Conservation (phyloP, 192 early-diverging fungal genomes). For the Kickxella alabastrina region DNA sequence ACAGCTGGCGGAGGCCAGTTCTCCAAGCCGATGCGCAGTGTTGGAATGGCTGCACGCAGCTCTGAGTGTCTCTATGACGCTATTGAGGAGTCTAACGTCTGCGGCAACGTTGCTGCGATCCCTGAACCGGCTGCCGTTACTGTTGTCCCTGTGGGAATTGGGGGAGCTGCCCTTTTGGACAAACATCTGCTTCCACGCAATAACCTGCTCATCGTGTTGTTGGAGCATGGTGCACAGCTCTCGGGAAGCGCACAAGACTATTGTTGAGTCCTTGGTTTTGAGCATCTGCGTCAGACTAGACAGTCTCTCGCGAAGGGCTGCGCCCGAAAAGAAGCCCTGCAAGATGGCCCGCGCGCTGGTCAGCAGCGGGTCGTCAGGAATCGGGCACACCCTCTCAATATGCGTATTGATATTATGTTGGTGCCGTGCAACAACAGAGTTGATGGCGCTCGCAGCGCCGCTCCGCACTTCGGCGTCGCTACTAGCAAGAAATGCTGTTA, state of each 20-base stretch:
- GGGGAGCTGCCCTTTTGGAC: not conserved
- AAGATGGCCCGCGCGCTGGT: conserved; percentile 14
- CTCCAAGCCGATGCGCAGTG: conserved; percentile 18
- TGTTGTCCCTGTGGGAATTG: not conserved
- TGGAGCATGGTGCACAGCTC: conserved; percentile 25
- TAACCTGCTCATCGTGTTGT: conserved; percentile 16
- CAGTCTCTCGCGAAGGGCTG: conserved; percentile 15
- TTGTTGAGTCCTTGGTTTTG: conserved; percentile 29
- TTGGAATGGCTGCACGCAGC: conserved; percentile 11
- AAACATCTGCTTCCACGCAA: conserved; percentile 34
- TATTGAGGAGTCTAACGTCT: conserved; percentile 17
- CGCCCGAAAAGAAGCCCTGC: conserved; percentile 3
- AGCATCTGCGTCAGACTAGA: conserved; percentile 21
- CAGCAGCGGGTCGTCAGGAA: conserved; percentile 45
- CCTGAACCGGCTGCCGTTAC: not conserved
- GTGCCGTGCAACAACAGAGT: conserved; percentile 21
- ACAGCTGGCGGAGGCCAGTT: conserved; percentile 38
- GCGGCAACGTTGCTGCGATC: conserved; percentile 3
- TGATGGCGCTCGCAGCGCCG: conserved; percentile 18
- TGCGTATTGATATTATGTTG: conserved; percentile 10
- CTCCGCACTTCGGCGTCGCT: not conserved
- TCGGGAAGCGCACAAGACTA: conserved; percentile 34
- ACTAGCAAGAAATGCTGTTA: conserved; percentile 23
- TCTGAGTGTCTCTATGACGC: conserved; percentile 11
- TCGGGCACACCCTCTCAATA: conserved; percentile 25